Evolutionary conservation across 2,329 filamentous ascomycete genomes (phyloP).

Genomic region (Atkinsonella hypoxylon): DNA sequence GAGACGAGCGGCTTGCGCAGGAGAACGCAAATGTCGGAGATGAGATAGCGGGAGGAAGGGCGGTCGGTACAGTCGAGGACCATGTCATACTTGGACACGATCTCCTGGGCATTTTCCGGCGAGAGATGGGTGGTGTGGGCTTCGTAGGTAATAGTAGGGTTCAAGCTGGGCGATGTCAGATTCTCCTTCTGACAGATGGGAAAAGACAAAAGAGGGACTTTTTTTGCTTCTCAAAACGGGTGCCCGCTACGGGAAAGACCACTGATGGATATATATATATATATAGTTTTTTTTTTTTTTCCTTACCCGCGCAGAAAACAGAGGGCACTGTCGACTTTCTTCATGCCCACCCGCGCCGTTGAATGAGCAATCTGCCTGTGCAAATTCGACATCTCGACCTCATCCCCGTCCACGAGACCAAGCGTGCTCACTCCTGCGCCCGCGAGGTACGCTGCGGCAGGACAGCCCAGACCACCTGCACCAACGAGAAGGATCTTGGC

Average conservation of each 20-base stretch:
- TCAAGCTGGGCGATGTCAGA: constrained; percentile 41
- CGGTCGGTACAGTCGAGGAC: constrained; percentile 94
- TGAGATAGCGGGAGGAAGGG: constrained; percentile 79
- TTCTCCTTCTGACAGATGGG: neutral
- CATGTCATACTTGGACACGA: constrained; percentile 63
- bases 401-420: constrained; percentile 78
- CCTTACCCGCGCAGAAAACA: constrained; percentile 42
- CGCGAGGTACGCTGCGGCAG: constrained; percentile 83
- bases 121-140: constrained; percentile 54
- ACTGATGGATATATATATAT: no score
- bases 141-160: constrained; percentile 56
- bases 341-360: constrained; percentile 55
- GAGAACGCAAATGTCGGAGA: constrained; percentile 80
- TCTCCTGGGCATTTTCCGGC: constrained; percentile 51
- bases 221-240: neutral
- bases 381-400: constrained; percentile 79
- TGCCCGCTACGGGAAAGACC: neutral
- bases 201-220: no score
- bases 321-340: constrained; percentile 71
- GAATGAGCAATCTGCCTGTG: constrained; percentile 84
- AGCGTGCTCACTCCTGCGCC: constrained; percentile 77
- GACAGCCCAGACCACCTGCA: constrained; percentile 81
- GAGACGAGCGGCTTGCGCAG: constrained; percentile 71
- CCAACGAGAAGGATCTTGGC: constrained; percentile 72
- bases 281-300: no score